A percentile compares a stretch with the other conserved stretches of the same genome.
phyloP scores from a whole-genome alignment of 495 filamentous ascomycete species.

The Penicillium mononematosum region DNA sequence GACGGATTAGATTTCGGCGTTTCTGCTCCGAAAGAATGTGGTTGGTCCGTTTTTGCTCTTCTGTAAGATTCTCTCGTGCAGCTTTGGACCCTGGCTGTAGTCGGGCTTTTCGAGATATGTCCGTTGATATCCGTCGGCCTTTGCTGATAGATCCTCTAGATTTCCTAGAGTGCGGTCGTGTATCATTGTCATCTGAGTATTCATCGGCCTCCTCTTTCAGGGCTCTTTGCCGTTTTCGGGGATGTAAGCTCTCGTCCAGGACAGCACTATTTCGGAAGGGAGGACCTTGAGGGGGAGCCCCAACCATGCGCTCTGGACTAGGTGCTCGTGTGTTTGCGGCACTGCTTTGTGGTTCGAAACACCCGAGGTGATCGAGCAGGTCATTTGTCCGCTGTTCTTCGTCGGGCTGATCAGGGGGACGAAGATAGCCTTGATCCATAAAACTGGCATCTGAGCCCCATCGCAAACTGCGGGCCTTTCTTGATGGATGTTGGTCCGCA shows the following conservation, averaged over 20 bases:
- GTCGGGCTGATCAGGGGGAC: slow-evolving; percentile 53
- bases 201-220: slow-evolving; percentile 41
- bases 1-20: slow-evolving; percentile 72
- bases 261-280: slow-evolving; percentile 6
- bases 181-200: slow-evolving; percentile 39
- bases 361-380: slow-evolving; percentile 53
- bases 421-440: slow-evolving; percentile 54
- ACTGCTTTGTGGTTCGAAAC: slow-evolving; percentile 53
- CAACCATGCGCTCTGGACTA: slow-evolving; percentile 47
- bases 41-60: slow-evolving; percentile 81
- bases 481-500: slow-evolving; percentile 40
- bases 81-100: slow-evolving; percentile 43
- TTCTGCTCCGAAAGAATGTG: slow-evolving; percentile 90
- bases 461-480: slow-evolving; percentile 46
- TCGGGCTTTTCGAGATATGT: slow-evolving; percentile 34
- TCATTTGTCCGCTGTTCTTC: slow-evolving; percentile 53
- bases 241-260: slow-evolving; percentile 30
- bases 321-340: slow-evolving; percentile 57
- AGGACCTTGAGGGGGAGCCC: slow-evolving; percentile 14
- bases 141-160: slow-evolving; percentile 43
- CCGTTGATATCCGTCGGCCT: slow-evolving; percentile 33
- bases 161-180: slow-evolving; percentile 47
- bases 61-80: slow-evolving; percentile 72
- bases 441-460: slow-evolving; percentile 70
- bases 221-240: slow-evolving; percentile 38